Conservation (phyloP, 805 yeast species). For the Ogataea paraovalis region DNA sequence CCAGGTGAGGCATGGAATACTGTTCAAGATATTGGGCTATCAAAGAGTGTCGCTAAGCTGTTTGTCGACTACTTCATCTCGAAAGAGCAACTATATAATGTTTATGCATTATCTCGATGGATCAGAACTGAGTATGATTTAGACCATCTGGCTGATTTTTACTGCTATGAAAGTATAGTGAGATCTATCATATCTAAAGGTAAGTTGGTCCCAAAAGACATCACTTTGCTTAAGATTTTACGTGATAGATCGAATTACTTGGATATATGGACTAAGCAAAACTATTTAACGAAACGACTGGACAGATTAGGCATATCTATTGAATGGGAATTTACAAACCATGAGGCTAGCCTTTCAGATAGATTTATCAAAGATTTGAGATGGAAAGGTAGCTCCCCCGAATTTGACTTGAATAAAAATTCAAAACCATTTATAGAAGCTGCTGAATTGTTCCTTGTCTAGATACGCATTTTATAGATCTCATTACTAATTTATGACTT, state of each 20-base stretch:
- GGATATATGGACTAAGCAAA: slow-evolving; percentile 1
- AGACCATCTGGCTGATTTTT: slow-evolving; percentile 3
- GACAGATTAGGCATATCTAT: neutral
- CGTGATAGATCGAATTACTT: slow-evolving; percentile 2
- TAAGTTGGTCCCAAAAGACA: neutral
- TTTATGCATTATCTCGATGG: slow-evolving; percentile 4
- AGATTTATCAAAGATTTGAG: slow-evolving; percentile 3
- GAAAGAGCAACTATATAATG: slow-evolving; percentile 2
- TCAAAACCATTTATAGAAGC: neutral
- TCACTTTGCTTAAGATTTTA: slow-evolving; percentile 3
- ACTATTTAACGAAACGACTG: neutral
- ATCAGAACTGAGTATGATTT: slow-evolving; percentile 5
- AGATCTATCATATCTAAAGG: neutral
- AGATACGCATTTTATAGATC: neutral
- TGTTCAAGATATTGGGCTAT: neutral
- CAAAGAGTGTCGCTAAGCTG: neutral
- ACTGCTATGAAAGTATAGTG: slow-evolving; percentile 4
- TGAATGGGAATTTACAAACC: slow-evolving; percentile 1
- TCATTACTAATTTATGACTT: neutral
- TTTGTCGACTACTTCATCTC: slow-evolving; percentile 3
- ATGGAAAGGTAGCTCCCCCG: slow-evolving; percentile 5
- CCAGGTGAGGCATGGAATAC: slow-evolving; percentile 5
- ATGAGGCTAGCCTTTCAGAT: slow-evolving; percentile 2
- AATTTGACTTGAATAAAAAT: slow-evolving; percentile 3
- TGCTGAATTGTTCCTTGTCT: neutral